Conservation (phyloP, 164 flowering plant genomes). For the Santalum album region DNA sequence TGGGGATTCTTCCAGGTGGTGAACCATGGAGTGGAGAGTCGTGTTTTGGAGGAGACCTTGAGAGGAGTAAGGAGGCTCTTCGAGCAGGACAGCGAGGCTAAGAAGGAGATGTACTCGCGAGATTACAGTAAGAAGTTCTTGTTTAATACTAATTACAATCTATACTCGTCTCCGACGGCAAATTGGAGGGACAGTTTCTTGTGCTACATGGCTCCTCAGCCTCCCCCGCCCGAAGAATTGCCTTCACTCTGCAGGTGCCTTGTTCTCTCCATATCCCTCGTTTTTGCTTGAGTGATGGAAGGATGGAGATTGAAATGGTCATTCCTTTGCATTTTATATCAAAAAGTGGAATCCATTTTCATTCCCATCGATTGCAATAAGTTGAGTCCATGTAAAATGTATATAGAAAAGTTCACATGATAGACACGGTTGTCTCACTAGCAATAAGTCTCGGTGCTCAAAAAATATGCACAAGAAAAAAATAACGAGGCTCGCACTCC, state of each 20-base stretch:
- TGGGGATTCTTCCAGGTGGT: slow-evolving; percentile 16
- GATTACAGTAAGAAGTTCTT: slow-evolving; percentile 1
- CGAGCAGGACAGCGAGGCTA: slow-evolving; percentile 10
- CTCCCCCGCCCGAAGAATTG: slow-evolving; percentile 9
- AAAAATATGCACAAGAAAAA: too few species aligned
- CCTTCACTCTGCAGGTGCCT: neutral
- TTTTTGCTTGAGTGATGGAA: neutral
- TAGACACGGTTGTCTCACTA: too few species aligned
- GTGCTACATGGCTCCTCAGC: slow-evolving; percentile 1
- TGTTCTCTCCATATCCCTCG: neutral
- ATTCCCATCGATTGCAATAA: too few species aligned
- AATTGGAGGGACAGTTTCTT: slow-evolving; percentile 17
- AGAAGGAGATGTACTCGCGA: slow-evolving; percentile 9
- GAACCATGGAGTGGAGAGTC: slow-evolving; percentile 10
- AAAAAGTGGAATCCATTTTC: too few species aligned
- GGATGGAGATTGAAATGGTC: neutral
- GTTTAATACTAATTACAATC: slow-evolving; percentile 12
- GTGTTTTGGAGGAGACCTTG: slow-evolving; percentile 8
- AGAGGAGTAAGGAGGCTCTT: slow-evolving; percentile 3
- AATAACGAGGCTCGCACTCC: too few species aligned
- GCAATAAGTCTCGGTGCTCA: too few species aligned
- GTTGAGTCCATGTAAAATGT: too few species aligned
- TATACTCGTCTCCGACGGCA: slow-evolving; percentile 11
- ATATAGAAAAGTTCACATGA: too few species aligned
- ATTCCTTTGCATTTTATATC: too few species aligned